Percentiles rank a stretch among this genome's conserved stretches.
Conservation (phyloP, 83 land plant genomes). For the Picea mariana region DNA sequence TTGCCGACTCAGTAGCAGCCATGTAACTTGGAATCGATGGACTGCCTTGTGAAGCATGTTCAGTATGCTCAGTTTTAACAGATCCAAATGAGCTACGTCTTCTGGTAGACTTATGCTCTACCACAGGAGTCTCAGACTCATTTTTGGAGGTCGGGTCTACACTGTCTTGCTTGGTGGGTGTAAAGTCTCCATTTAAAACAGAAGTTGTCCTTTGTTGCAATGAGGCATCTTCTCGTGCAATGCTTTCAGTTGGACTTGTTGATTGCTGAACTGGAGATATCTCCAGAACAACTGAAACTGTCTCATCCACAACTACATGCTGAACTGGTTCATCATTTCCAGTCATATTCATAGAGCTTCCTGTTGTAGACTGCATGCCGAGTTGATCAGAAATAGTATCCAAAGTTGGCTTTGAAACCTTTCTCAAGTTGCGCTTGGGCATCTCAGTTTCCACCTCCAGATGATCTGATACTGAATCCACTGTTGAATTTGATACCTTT, state of each 20-base stretch:
- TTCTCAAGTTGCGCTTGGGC: too few relatives aligned
- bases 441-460: too few relatives aligned
- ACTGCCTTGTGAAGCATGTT: conserved; percentile 16
- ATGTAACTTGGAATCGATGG: too few relatives aligned
- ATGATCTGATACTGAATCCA: too few relatives aligned
- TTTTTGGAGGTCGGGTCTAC: neutral
- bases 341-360: too few relatives aligned
- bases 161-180: neutral
- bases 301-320: neutral
- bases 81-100: conserved; percentile 33
- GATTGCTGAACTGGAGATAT: neutral
- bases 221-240: neutral
- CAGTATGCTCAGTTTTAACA: conserved; percentile 5
- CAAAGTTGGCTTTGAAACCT: too few relatives aligned
- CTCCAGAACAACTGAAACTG: conserved; percentile 5
- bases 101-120: conserved; percentile 11
- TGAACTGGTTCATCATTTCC: neutral
- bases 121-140: conserved; percentile 3
- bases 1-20: too few relatives aligned
- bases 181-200: conserved; percentile 10
- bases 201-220: neutral
- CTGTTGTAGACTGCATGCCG: too few relatives aligned
- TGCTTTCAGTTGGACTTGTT: neutral
- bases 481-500: too few relatives aligned
- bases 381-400: too few relatives aligned